Conservation (phyloP, 257 asterid genomes). For the Asclepias syriaca region DNA sequence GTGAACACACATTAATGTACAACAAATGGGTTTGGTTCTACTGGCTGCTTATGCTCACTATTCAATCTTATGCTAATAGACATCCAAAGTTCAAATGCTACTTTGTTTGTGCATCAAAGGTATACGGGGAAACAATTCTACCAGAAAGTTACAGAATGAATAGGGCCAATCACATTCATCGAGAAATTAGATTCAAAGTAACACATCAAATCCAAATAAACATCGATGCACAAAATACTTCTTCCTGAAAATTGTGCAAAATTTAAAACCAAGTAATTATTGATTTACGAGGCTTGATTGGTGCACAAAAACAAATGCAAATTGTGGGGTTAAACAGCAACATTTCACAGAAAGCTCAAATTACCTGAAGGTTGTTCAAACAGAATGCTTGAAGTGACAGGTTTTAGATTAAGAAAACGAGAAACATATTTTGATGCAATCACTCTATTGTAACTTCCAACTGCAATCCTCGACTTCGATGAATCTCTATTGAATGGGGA, state of each 20-base stretch:
- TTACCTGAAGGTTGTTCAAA: constrained; percentile 74
- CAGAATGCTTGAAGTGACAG: constrained; percentile 54
- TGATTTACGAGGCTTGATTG: neutral
- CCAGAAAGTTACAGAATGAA: neutral
- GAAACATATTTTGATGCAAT: constrained; percentile 93
- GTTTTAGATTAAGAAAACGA: constrained; percentile 83
- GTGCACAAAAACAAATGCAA: neutral
- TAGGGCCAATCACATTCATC: neutral
- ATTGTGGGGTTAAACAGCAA: neutral
- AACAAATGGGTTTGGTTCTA: neutral
- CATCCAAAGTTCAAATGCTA: neutral
- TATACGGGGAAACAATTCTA: neutral
- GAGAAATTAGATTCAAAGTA: neutral
- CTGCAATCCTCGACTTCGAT: constrained; percentile 49
- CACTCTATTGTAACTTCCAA: constrained; percentile 67
- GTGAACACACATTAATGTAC: neutral
- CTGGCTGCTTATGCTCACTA: neutral
- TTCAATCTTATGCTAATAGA: neutral
- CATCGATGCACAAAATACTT: neutral
- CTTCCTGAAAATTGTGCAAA: neutral
- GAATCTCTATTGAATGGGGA: constrained; percentile 58
- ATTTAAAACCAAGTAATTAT: neutral
- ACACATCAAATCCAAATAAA: neutral
- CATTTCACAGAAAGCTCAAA: neutral
- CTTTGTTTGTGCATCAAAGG: neutral